Percentiles rank a stretch among this genome's conserved stretches.
Evolutionary conservation across 2,329 filamentous ascomycete species (phyloP).

Genomic region (Xylaria digitata): DNA sequence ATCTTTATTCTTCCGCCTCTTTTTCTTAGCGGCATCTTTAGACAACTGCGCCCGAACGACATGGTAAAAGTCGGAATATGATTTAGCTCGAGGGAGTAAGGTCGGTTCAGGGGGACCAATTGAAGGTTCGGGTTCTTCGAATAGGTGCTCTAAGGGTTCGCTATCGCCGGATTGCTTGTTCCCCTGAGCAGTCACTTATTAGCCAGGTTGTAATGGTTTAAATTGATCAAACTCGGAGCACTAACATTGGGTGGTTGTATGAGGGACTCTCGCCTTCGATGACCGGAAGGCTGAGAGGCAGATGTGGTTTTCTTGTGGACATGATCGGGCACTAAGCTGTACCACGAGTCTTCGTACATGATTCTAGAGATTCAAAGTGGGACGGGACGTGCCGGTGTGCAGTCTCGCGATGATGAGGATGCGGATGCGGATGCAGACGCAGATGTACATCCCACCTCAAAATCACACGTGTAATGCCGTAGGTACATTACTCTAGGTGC

Average conservation of each 20-base stretch:
- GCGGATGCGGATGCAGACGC: too few relatives aligned
- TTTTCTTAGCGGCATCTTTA: slow-evolving; percentile 60
- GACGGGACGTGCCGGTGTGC: not conserved
- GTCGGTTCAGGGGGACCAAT: slow-evolving; percentile 74
- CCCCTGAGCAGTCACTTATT: slow-evolving; percentile 56
- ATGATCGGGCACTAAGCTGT: slow-evolving; percentile 77
- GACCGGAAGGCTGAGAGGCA: slow-evolving; percentile 60
- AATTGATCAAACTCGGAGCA: slow-evolving; percentile 46
- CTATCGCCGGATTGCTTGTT: slow-evolving; percentile 63
- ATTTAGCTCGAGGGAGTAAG: slow-evolving; percentile 74
- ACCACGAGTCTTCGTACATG: slow-evolving; percentile 90
- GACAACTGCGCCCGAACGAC: slow-evolving; percentile 67
- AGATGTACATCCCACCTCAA: slow-evolving; percentile 19
- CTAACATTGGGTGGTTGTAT: slow-evolving; percentile 72
- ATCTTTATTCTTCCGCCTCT: slow-evolving; percentile 55
- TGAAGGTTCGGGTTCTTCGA: slow-evolving; percentile 66
- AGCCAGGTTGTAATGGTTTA: slow-evolving; percentile 39
- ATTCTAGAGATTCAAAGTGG: slow-evolving; percentile 35
- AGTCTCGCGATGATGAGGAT: slow-evolving; percentile 12
- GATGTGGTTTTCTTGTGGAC: slow-evolving; percentile 62
- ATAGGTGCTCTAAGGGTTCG: slow-evolving; percentile 67
- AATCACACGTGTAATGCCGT: slow-evolving; percentile 21
- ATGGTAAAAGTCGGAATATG: slow-evolving; percentile 82
- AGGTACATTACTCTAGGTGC: too few relatives aligned
- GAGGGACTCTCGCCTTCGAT: slow-evolving; percentile 76